Base-by-base conservation (phyloP, 257 asterid species). In the Ballota nigra region DNA sequence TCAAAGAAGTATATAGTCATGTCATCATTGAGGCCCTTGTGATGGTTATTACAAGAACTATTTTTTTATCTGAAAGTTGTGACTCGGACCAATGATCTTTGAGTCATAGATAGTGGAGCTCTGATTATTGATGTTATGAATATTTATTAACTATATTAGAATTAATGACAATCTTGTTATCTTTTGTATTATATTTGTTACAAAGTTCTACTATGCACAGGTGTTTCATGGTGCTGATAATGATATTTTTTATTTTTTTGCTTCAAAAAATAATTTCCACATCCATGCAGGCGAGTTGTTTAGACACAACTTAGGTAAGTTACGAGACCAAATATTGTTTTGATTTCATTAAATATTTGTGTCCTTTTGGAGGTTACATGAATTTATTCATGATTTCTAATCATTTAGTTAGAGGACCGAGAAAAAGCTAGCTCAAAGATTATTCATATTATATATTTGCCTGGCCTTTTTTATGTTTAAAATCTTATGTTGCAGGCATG, bases 171-270 rank as follows among this genome's bases (percentile, higher is more conserved):
- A 40, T 34, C 47, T 24, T 47, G 26, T 69, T 56, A 16, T 24
- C 28, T 56, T 68, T 65, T 58, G 24, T 64, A 18, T 41, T 63
- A 2, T 3, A 53, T n/a, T n/a, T n/a, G n/a, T n/a, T n/a, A n/a
- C n/a, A n/a, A n/a, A n/a, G n/a, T n/a, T n/a, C n/a, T n/a, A n/a
- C n/a, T n/a, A 49, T 83, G 79, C 9, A 68, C 85, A 94, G 99
- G 96, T 94, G 66, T 89, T 94, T 80, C 99, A 94, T 81, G 99
- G 98, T 69, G 96, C 99, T 75, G 98, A 94, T 83, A 91, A 84
- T 83, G 99, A 94, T 82, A 82, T 94, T 74, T 87, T 76, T 94
- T 98, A n/a, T n/a, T n/a, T n/a, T n/a, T n/a, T n/a, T n/a, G 99
- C 97, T 94, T 69, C 97, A 94, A 87, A 86, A 98, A 73, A 97